Base-by-base conservation (phyloP, 345 rosid genomes). In the Hirschfeldia incana region DNA sequence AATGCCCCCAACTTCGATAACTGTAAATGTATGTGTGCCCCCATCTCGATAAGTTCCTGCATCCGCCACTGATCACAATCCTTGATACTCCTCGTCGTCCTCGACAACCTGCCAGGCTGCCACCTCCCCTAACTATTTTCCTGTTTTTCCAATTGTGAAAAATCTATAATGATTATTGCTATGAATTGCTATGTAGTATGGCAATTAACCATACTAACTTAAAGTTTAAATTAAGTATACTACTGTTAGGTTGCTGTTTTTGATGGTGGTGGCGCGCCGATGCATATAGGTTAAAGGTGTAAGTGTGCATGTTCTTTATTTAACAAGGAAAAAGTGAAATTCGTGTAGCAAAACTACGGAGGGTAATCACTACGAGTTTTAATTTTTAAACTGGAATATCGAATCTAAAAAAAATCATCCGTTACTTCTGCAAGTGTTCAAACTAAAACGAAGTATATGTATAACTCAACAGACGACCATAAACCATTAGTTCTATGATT, bases 111-210 rank as follows among this genome's bases (percentile, higher is more conserved):
- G 21, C 21, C 21, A 21, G 21, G n/a, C n/a, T 71, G 13, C 3
- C 81, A 72, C 67, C 53, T 21, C 72, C 30, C 70, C 75, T 49
- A 73, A 73, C 77, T 73, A 77, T 73, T 73, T 78, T 67, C 63
- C 55, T 32, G 32, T 33, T 72, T 72, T 72, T 11, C 63, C 8
- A 28, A 27, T 60, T 1, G 15, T 53, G 5, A 7, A 58, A 58
- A 26, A 58, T 3, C 13, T 21, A n/a, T 59, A 5, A 6, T 30
- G 5, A 17, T 58, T 27, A 16, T 1, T 32, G 5, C 8, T 9
- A 2, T 16, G 21, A 21, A 2, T 12, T 59, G 2, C 15, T 74
- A 3, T 34, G 34, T 5, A 27, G 11, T 29, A 60, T 4, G 74
- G 17, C 46, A 77, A 69, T 44, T 62, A 70, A 63, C 75, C 58